Base-by-base conservation (phyloP, 805 yeast species). In the Cyberlindnera subsufficiens region DNA sequence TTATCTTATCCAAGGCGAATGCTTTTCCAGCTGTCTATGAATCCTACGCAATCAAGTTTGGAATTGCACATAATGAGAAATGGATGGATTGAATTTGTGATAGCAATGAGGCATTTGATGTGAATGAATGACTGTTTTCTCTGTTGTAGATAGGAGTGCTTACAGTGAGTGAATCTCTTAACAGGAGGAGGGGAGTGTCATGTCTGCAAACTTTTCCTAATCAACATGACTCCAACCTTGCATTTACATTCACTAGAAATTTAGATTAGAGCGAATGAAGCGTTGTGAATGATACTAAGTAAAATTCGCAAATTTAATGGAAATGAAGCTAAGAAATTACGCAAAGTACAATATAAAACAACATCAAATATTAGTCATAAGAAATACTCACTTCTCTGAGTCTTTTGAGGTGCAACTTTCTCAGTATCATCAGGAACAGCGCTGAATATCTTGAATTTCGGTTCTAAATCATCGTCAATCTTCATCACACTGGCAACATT, bases 401-500 rank as follows among this genome's bases (percentile, higher is more conserved):
- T 50, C 48, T 58, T 60, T 42, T 59, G 63, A 13, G 65, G 66
- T 11, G 61, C 63, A 46, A 52, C 56, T 40, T 52, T 56, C 38
- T 57, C 54, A 10, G 60, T 53, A 55, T 87, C 95, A 61, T 88
- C 96, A 48, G 93, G 95, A 37, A 91, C 99, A 10, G 98, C 98
- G 56, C 88, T 82, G 66, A 93, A 93, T 18, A 93, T 93, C 60
- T 87, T 86, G 68, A 93, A 93, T 57, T 86, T 83, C 10, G 97
- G 96, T 50, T 80, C 84, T 54, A 86, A 69, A 52, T 82, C 82
- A 50, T 87, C 96, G 55, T 83, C 95, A 42, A 93, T 86, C 63
- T 89, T 87, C 99, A 91, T 91, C 15, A 91, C 96, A 72, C 95
- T 85, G 27, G 99, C 99, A 40, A 91, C 98, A 60, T 91, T 91